These are phyloP conservation scores for Eucalyptus polyanthemos DNA, from an alignment of 345 rosid genomes.

Conservation along the genomic window DNA sequence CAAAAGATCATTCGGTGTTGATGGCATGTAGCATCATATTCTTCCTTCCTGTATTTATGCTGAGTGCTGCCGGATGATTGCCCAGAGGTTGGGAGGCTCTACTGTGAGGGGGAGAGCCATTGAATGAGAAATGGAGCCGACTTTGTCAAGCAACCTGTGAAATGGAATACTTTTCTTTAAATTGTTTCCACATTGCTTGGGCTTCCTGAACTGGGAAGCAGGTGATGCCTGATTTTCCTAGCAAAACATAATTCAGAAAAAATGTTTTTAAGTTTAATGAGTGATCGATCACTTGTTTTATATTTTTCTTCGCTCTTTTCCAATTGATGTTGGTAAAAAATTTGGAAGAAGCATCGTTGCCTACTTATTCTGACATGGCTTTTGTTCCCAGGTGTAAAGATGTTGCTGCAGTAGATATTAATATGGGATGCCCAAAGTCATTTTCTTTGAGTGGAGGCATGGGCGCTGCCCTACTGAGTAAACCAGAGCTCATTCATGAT, in stretches of 20 bases:
- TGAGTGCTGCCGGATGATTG: background rate
- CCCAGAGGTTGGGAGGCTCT: background rate
- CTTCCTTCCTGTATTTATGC: background rate
- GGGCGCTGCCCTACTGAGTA: constrained; percentile 88
- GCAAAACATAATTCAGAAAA: background rate
- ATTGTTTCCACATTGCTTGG: background rate
- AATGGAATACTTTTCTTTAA: background rate
- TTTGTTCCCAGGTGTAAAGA: constrained; percentile 56
- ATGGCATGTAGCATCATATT: background rate
- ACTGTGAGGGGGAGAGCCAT: background rate
- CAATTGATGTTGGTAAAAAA: background rate
- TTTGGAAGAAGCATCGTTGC: background rate
- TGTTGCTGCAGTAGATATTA: constrained; percentile 78
- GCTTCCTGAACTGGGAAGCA: background rate
- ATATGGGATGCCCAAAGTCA: constrained; percentile 95
- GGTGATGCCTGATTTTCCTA: background rate
- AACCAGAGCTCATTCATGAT: constrained; percentile 82
- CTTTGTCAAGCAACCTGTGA: background rate
- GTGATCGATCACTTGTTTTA: background rate
- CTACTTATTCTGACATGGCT: background rate
- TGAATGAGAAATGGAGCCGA: background rate
- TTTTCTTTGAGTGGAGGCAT: constrained; percentile 94
- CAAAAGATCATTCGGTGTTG: background rate
- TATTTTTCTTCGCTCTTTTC: background rate
- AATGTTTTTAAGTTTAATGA: background rate